A percentile compares a stretch with the other conserved stretches of the same genome.
Conservation (phyloP, 148 eudicot genomes). For the Chenopodium suecicum region DNA sequence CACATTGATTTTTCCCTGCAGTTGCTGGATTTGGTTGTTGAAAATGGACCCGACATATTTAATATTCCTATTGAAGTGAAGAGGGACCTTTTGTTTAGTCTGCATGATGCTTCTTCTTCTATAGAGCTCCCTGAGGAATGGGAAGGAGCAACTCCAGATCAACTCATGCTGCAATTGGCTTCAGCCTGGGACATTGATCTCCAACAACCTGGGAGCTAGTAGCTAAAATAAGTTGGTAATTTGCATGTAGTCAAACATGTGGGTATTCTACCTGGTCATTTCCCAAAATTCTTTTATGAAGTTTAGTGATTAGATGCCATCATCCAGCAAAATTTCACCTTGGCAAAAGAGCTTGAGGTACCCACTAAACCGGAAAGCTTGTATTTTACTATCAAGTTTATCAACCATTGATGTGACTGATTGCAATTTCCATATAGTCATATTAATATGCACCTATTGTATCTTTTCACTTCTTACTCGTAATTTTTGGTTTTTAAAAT, state of each 20-base stretch:
- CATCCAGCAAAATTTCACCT: conserved; percentile 7
- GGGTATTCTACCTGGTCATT: conserved; percentile 20
- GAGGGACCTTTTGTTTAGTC: conserved; percentile 66
- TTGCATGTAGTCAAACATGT: not conserved
- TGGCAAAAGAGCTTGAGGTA: conserved; percentile 7
- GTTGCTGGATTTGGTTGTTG: conserved; percentile 67
- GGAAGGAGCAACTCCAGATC: conserved; percentile 89
- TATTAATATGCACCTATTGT: conserved; percentile 11
- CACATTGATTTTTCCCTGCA: conserved; percentile 26
- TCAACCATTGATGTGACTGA: not conserved
- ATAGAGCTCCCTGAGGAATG: conserved; percentile 81
- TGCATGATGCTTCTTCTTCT: conserved; percentile 64
- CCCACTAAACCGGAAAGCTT: conserved; percentile 2
- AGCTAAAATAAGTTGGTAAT: not conserved
- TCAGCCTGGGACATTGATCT: conserved; percentile 87
- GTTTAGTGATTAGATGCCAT: not conserved
- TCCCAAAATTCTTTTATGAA: not conserved
- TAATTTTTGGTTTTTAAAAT: conserved; percentile 19
- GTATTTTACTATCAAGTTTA: not conserved
- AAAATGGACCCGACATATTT: conserved; percentile 76
- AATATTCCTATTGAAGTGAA: conserved; percentile 66
- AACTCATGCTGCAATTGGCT: conserved; percentile 81
- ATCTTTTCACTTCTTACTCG: not conserved
- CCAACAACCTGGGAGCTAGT: conserved; percentile 57
- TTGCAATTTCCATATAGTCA: not conserved